Evolutionary conservation across 2,329 filamentous ascomycete genomes (phyloP).

Genomic region (Microsporum audouinii): DNA sequence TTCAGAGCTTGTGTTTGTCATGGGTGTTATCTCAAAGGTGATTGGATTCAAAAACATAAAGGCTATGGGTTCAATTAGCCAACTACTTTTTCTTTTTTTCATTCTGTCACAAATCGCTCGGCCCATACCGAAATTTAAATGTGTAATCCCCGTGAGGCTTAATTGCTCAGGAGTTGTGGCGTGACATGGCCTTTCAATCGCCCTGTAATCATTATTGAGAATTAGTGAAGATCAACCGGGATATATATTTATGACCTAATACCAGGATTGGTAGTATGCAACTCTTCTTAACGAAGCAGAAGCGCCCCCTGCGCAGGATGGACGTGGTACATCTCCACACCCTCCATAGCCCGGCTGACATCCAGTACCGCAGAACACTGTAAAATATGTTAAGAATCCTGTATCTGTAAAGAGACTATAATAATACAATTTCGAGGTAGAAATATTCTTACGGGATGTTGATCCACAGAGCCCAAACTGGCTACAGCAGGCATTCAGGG

Average conservation of each 20-base stretch:
- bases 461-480: not conserved
- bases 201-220: not conserved
- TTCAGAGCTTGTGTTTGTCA: not conserved
- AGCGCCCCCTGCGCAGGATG: not conserved
- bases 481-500: not conserved
- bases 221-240: not conserved
- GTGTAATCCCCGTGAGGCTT: not conserved
- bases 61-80: constrained; percentile 16
- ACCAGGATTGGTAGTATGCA: not conserved
- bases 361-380: not conserved
- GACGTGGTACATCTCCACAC: not conserved
- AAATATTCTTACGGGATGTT: not conserved
- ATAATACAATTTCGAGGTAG: not conserved
- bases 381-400: not conserved
- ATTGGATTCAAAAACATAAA: constrained; percentile 31
- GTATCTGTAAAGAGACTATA: not conserved
- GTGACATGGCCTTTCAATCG: not conserved
- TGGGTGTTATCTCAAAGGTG: constrained; percentile 15
- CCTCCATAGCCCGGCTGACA: not conserved
- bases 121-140: not conserved
- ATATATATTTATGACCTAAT: not conserved
- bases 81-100: not conserved
- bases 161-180: not conserved
- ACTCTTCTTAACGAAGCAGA: not conserved
- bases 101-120: not conserved